Conservation (phyloP, 331 rosid species). For the Spiraea crenata region DNA sequence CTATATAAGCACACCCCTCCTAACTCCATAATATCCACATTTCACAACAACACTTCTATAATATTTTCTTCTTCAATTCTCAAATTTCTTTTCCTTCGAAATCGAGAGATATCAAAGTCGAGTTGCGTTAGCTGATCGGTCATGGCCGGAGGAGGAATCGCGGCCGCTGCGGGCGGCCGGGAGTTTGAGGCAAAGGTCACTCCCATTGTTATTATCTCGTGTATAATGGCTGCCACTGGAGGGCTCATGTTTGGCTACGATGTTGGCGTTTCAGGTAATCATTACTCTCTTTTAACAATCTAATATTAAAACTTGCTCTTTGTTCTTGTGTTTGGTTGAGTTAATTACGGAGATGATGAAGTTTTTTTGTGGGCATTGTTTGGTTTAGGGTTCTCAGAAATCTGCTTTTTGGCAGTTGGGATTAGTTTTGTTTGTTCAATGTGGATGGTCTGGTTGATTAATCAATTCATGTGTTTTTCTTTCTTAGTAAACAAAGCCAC, state of each 20-base stretch:
- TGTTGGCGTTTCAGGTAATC: slow-evolving; percentile 67
- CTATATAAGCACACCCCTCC: slow-evolving; percentile 20
- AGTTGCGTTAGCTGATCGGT: not conserved
- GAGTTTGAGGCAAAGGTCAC: slow-evolving; percentile 81
- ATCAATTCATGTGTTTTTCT: not conserved
- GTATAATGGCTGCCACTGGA: slow-evolving; percentile 86
- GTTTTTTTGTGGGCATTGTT: not conserved
- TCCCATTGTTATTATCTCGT: slow-evolving; percentile 71
- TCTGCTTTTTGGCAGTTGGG: not conserved
- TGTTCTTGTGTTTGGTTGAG: slow-evolving; percentile 9
- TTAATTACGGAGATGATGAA: not conserved
- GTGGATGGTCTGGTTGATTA: not conserved
- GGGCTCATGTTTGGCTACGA: slow-evolving; percentile 94
- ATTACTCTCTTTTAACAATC: not conserved
- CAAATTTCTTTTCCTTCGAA: not conserved
- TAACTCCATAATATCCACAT: not conserved
- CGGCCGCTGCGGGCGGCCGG: slow-evolving; percentile 16
- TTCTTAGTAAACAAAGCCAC: not conserved
- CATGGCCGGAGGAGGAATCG: slow-evolving; percentile 66
- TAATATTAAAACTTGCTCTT: not conserved
- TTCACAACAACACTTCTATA: not conserved
- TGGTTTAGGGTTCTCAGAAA: slow-evolving; percentile 1
- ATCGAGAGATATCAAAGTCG: not conserved
- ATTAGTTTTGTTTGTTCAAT: not conserved
- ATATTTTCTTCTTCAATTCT: not conserved